Base-by-base conservation (phyloP, 108 stramenopile genomes). In the Pseudonitzschia multistriata region DNA sequence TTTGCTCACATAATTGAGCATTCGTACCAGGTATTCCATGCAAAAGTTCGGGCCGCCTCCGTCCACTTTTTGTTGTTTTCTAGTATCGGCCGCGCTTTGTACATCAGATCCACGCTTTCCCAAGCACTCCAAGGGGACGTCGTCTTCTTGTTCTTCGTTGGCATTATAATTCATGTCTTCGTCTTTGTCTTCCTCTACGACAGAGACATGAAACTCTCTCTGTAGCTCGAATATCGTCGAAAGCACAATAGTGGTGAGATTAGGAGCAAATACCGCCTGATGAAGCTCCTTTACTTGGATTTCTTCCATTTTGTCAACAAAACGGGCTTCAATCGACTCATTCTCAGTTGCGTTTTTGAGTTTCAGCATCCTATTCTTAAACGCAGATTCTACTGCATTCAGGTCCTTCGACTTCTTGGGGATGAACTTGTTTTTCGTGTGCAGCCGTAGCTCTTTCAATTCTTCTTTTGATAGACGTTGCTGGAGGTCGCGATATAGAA, bases 301-400 rank as follows among this genome's bases (percentile, higher is more conserved):
- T 33, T 80, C 71, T 74, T 93, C 92, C 92, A 93, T 93, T 29
- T 83, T 64, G 15, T 81, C 66, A 10, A 93, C 86, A 71, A 90
- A 93, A 36, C 74, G 65, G 10, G 84, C 88, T 77, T 93, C 92
- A 49, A 66, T 67, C 19, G 74, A 68, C 37, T 78, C 73, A 3
- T 77, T 67, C 42, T 79, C 79, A 14, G 66, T 61, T 25, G 83
- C 84, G 0, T 55, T 67, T 53, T 85, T 83, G 35, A 84, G 55
- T 50, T 79, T 74, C 14, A 84, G 27, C 47, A 87, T 70, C 42
- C 89, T 67, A 29, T 87, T 82, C 55, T 81, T 79, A 62, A 80
- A 80, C 8, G 88, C 92, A n/a, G 79, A 75, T 62, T 87, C 87
- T 39, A 93, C 68, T 19, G 73, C 62, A 72, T 79, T 88, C 66